Conservation (phyloP, 805 yeast genomes). For the Saccharomycopsis sp. region DNA sequence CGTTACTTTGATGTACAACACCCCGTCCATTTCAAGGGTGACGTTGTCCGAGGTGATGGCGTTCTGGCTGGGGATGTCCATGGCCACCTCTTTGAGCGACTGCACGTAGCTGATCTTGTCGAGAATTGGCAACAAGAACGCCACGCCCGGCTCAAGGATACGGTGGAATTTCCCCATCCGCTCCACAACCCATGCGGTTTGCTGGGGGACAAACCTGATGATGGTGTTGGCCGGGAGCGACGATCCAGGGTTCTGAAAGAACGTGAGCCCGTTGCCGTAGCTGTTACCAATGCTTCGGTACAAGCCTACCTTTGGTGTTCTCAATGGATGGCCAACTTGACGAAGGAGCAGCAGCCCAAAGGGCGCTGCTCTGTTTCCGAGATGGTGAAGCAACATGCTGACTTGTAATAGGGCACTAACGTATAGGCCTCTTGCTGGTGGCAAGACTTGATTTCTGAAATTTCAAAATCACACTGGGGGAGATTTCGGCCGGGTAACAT, state of each 20-base stretch:
- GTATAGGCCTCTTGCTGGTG: too few species aligned
- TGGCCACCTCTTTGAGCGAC: conserved; percentile 73
- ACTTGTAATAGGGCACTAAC: too few species aligned
- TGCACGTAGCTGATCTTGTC: conserved; percentile 78
- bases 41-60: conserved; percentile 86
- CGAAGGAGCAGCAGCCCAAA: too few species aligned
- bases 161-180: conserved; percentile 79
- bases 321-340: too few species aligned
- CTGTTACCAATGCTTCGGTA: neutral
- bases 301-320: too few species aligned
- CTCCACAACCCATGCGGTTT: conserved; percentile 85
- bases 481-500: too few species aligned
- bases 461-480: too few species aligned
- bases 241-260: conserved; percentile 43
- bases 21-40: conserved; percentile 77
- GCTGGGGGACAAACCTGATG: conserved; percentile 77
- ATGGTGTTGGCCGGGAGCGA: conserved; percentile 68
- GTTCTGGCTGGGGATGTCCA: conserved; percentile 74
- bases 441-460: too few species aligned
- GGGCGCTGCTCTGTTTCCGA: too few species aligned
- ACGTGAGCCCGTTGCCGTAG: conserved; percentile 27
- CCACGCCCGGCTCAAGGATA: conserved; percentile 67
- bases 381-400: too few species aligned
- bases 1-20: conserved; percentile 63
- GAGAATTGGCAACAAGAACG: conserved; percentile 59